Percentiles rank a stretch among this genome's conserved stretches.
phyloP scores from a whole-genome alignment of 306 rosid genomes.

The Rubus parviflorus region DNA sequence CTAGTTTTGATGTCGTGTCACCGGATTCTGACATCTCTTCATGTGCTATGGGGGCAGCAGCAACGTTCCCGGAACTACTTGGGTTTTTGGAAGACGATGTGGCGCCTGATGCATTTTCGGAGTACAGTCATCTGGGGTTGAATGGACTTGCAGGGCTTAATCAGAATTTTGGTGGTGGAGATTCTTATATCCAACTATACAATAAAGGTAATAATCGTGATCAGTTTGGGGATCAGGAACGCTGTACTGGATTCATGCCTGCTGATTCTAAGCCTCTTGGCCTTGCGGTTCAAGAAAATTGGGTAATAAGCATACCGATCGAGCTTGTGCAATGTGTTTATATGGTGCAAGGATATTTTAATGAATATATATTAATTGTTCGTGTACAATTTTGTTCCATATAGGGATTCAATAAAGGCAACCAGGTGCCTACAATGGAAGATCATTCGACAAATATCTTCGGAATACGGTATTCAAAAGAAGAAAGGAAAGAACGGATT shows the following conservation, averaged over 20 bases:
- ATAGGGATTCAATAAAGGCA: constrained; percentile 56
- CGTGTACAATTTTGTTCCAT: background rate
- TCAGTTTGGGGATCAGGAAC: constrained; percentile 51
- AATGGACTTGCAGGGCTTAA: constrained; percentile 34
- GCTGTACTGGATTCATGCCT: constrained; percentile 39
- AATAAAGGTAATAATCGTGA: constrained; percentile 2
- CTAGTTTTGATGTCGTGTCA: constrained; percentile 4
- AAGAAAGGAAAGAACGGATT: constrained; percentile 85
- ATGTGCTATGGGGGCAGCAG: constrained; percentile 33
- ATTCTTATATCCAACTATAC: constrained; percentile 17
- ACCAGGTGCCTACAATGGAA: constrained; percentile 50
- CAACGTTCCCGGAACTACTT: constrained; percentile 27
- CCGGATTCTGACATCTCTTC: constrained; percentile 20
- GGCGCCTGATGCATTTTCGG: constrained; percentile 30
- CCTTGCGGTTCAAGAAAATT: constrained; percentile 39
- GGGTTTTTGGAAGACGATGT: constrained; percentile 38
- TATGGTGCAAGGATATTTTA: background rate
- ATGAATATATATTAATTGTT: constrained; percentile 4
- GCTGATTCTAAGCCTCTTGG: constrained; percentile 44
- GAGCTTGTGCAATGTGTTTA: background rate
- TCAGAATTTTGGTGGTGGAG: constrained; percentile 33
- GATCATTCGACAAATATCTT: constrained; percentile 57
- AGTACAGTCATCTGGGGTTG: constrained; percentile 31
- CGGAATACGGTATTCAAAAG: constrained; percentile 76
- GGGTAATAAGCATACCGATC: constrained; percentile 35